Conservation (phyloP, 352 stramenopile genomes). For the Thraustochytrium sp. region DNA sequence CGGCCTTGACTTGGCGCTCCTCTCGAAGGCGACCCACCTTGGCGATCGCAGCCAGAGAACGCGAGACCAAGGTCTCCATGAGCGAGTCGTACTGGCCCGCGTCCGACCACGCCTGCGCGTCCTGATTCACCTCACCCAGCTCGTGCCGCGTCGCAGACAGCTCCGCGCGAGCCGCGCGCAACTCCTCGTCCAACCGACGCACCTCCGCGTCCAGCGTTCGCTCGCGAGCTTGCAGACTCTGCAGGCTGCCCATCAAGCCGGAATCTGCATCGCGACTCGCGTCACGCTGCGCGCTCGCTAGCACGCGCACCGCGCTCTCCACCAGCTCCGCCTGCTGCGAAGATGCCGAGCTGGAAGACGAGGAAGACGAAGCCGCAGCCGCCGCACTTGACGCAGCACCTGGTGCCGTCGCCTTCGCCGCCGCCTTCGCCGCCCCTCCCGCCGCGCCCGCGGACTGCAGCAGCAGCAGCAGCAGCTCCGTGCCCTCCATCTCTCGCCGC, state of each 20-base stretch:
- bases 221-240: neutral
- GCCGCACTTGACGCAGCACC: constrained; percentile 76
- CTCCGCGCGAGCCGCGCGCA: neutral
- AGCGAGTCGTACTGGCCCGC: neutral
- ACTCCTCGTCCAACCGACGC: neutral
- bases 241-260: neutral
- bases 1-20: neutral
- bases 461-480: neutral
- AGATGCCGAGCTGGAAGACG: constrained; percentile 82
- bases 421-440: neutral
- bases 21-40: neutral
- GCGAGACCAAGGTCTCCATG: neutral
- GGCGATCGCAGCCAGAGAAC: neutral
- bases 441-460: neutral
- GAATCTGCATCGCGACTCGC: neutral
- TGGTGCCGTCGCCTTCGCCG: constrained; percentile 72
- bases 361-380: constrained; percentile 84
- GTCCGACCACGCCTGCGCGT: neutral
- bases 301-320: no score
- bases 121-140: neutral
- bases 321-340: no score
- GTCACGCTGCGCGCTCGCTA: no score
- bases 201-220: neutral
- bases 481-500: neutral
- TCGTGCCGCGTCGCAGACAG: neutral